Evolutionary conservation across 2,329 filamentous ascomycete species (phyloP), one percentile per base, ranked within the genome.

Genomic region (Paecilomyces dactylethromorphus): DNA sequence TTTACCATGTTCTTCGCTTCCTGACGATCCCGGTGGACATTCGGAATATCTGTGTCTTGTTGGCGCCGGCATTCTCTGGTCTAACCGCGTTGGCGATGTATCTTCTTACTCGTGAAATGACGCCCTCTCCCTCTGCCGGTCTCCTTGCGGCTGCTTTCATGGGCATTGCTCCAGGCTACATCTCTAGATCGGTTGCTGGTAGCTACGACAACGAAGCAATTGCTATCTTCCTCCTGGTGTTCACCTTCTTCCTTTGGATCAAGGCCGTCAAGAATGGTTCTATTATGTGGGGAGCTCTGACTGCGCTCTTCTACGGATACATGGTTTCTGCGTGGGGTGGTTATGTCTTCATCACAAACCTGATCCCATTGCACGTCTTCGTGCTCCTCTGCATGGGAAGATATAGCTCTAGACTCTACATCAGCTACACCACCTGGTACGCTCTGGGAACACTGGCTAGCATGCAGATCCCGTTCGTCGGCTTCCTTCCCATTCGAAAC

Each of bases 281-380:
- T 55, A 92, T 96, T 74, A 90, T 97, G 77, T 99, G 93, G 93
- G 93, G 92, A 67, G 92, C 91, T 39, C 82, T 97, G 63, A 94
- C 92, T 68, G 94, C 94, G 51, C 83, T 99, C 58, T 97, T 95
- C 79, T 99, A 99, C 78, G 94, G 94, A 71, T 99, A 99, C 86
- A 99, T 99, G 94, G 94, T 99, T 64, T 94, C 93, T 54, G 96
- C 95, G 18, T 99, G 94, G 94, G 94, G 94, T 83, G 94, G 94
- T 72, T 99, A 99, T 76, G 94, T 96, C 70, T 99, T 99, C 84
- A 99, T 99, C 72, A 99, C 95, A 62, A 97, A 96, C 75, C 80
- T 99, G 77, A 87, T 99, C 60, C 94, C 94, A 39, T 85, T 99
- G 66, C 94, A 99, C 76, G 87, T 91, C 7, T 92, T 99, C 68